Conservation (phyloP, 2,329 filamentous ascomycete genomes). For the Microdochium paspali region DNA sequence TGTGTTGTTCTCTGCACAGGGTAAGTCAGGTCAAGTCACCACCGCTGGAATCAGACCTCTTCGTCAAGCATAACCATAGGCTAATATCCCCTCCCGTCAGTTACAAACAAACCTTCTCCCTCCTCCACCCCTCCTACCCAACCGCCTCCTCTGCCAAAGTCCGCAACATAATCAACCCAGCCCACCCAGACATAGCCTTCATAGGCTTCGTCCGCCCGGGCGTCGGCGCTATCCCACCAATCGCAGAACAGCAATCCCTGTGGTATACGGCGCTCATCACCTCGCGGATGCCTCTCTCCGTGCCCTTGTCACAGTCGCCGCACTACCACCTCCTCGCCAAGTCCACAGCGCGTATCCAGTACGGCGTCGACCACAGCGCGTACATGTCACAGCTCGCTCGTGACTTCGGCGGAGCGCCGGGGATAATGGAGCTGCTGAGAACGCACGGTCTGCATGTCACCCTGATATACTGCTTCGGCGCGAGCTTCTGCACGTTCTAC, state of each 20-base stretch:
- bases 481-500: conserved; percentile 1
- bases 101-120: not conserved
- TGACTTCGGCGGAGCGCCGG: not conserved
- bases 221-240: not conserved
- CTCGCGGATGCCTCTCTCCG: not conserved
- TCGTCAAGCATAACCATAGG: too few species aligned
- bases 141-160: not conserved
- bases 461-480: not conserved
- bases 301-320: not conserved
- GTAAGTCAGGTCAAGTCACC: not conserved
- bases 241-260: not conserved
- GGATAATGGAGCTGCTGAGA: not conserved
- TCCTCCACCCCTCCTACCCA: not conserved
- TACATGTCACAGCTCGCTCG: not conserved
- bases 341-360: not conserved
- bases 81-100: not conserved
- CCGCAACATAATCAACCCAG: not conserved
- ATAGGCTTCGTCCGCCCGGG: not conserved
- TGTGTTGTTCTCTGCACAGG: not conserved
- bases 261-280: not conserved
- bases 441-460: not conserved
- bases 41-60: too few species aligned
- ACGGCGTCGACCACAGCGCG: not conserved
- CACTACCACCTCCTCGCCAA: conserved; percentile 1
- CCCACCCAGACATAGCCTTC: not conserved